These are phyloP conservation scores for Aspergillus haitiensis DNA, from an alignment of 495 filamentous ascomycete genomes.

Conservation along the genomic window DNA sequence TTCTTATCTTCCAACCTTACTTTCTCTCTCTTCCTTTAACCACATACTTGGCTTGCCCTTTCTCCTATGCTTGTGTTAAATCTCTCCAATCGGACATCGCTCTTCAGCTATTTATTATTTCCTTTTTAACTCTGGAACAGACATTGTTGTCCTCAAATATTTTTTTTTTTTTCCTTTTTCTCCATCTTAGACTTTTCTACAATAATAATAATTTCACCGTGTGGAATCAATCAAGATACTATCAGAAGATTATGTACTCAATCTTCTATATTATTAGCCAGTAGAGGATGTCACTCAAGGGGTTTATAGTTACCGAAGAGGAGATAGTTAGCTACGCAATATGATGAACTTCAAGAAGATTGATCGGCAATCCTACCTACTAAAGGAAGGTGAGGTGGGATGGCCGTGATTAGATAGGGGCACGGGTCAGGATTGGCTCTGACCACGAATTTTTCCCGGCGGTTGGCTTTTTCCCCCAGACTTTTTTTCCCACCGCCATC, in stretches of 20 bases:
- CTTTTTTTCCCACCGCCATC: not conserved
- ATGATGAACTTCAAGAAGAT: too few relatives aligned
- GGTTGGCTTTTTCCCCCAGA: conserved; percentile 6
- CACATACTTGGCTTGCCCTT: conserved; percentile 10
- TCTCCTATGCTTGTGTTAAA: conserved; percentile 11
- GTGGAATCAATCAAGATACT: too few relatives aligned
- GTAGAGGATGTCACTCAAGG: too few relatives aligned
- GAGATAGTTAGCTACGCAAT: too few relatives aligned
- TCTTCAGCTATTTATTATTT: conserved; percentile 23
- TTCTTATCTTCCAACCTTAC: conserved; percentile 13
- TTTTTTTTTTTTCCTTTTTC: not conserved
- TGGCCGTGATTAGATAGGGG: conserved; percentile 5
- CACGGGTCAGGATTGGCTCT: conserved; percentile 11
- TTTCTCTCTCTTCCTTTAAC: conserved; percentile 1
- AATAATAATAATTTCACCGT: too few relatives aligned
- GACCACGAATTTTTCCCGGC: conserved; percentile 9
- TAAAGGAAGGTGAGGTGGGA: too few relatives aligned
- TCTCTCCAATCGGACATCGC: conserved; percentile 15
- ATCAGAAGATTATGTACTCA: too few relatives aligned
- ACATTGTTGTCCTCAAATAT: not conserved
- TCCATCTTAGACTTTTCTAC: too few relatives aligned
- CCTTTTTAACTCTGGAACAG: too few relatives aligned
- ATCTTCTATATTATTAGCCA: too few relatives aligned
- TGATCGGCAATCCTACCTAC: too few relatives aligned
- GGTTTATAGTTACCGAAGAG: too few relatives aligned